Percentiles rank a stretch among this genome's conserved stretches.
phyloP scores from a whole-genome alignment of 148 eudicot species.

The Camellia japonica region DNA sequence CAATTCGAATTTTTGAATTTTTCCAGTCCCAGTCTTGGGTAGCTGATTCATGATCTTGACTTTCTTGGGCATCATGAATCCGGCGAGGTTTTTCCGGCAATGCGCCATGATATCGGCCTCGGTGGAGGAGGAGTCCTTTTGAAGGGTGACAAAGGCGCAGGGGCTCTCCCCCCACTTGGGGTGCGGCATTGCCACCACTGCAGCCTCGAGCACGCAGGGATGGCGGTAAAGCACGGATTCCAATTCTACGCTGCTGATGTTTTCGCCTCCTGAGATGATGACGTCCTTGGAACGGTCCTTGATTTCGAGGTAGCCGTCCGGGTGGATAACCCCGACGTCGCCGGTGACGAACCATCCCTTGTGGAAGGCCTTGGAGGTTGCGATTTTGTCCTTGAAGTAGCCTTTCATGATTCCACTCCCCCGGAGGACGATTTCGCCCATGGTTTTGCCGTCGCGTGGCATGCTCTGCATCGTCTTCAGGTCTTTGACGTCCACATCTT shows the following conservation, averaged over 20 bases:
- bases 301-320: constrained; percentile 73
- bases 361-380: constrained; percentile 48
- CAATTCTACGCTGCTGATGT: constrained; percentile 80
- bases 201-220: constrained; percentile 56
- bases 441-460: constrained; percentile 52
- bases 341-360: constrained; percentile 82
- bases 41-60: constrained; percentile 50
- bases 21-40: constrained; percentile 62
- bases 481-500: constrained; percentile 63
- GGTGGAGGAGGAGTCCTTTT: constrained; percentile 11
- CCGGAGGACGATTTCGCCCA: constrained; percentile 71
- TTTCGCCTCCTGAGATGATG: constrained; percentile 89
- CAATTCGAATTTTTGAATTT: constrained; percentile 48
- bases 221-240: constrained; percentile 50
- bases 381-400: constrained; percentile 53
- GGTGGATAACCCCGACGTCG: constrained; percentile 74
- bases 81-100: constrained; percentile 58
- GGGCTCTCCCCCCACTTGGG: constrained; percentile 88
- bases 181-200: constrained; percentile 86
- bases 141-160: constrained; percentile 62
- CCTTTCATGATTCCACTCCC: constrained; percentile 94
- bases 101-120: constrained; percentile 54
- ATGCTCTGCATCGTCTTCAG: constrained; percentile 46
- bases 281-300: constrained; percentile 81
- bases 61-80: constrained; percentile 73